Evolutionary conservation across 352 stramenopile species (phyloP).

Genomic region (Phytophthora sp.): DNA sequence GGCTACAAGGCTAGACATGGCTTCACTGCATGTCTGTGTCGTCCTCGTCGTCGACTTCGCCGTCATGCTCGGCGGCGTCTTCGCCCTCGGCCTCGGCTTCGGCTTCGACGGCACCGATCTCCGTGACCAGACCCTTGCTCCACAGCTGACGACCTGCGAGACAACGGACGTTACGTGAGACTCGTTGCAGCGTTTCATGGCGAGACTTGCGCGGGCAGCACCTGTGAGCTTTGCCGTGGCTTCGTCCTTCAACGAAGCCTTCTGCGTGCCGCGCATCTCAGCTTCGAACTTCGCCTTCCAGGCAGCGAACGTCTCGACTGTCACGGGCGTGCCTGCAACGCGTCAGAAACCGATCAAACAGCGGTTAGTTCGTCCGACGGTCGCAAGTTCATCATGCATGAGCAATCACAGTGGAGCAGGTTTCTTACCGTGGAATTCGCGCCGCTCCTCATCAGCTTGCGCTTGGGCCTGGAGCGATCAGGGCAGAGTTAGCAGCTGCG

Average conservation of each 20-base stretch:
- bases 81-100: constrained; percentile 54
- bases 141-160: constrained; percentile 64
- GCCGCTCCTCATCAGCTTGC: constrained; percentile 27
- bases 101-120: constrained; percentile 51
- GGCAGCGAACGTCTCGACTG: constrained; percentile 71
- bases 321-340: constrained; percentile 73
- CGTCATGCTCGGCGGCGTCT: constrained; percentile 42
- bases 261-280: constrained; percentile 60
- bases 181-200: not conserved
- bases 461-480: constrained; percentile 32
- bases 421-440: constrained; percentile 39
- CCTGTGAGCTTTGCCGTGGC: constrained; percentile 78
- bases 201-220: constrained; percentile 7
- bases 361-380: constrained; percentile 1
- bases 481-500: constrained; percentile 13
- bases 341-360: constrained; percentile 9
- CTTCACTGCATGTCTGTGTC: constrained; percentile 39
- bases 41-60: constrained; percentile 37
- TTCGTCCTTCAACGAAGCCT: constrained; percentile 69
- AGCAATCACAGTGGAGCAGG: not conserved
- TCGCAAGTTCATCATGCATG: not conserved
- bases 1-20: constrained; percentile 13
- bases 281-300: constrained; percentile 79
- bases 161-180: constrained; percentile 15
- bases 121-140: constrained; percentile 76